Base-by-base conservation (phyloP, 2,329 filamentous ascomycete species). In the Talaromyces atroroseus region DNA sequence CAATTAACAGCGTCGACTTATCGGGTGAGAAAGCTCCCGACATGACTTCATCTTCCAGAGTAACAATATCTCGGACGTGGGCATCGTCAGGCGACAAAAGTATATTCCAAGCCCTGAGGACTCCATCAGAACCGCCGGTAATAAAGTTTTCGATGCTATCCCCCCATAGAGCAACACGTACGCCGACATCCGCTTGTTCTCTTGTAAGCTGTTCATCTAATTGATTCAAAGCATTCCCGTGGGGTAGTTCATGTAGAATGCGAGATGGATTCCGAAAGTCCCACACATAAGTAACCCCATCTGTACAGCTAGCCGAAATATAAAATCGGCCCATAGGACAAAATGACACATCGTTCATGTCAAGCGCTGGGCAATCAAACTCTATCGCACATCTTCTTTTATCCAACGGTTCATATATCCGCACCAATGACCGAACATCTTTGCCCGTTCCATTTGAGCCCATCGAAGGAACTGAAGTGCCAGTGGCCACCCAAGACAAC, bases 261-360 rank as follows among this genome's bases (percentile, higher is more conserved):
- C 65, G 59, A 36, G 76, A 68, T 0, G 73, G 71, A 14, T 69
- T 69, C 1, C 83, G 79, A 26, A 73, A 66, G 64, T 86, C 83
- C 82, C 82, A 86, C 5, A 86, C 72, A 65, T 85, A 85, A 0
- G 80, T 80, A 29, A 72, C 72, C 2, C 82, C 81, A 65, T 84
- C 76, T 0, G 83, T 86, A 59, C 82, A 84, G 11, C 82, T 82
- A 12, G 80, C 82, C 7, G 81, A 80, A 12, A 85, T 70, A 54
- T 83, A 72, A 38, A 77, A 74, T 1, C 78, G 56, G 48, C 74
- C 64, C 44, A 63, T 57, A 1, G 74, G 74, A 57, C 77, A 80
- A 61, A 79, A 81, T 0, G 79, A 71, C 0, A 85, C 71, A 57
- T 85, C 82, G 56, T 85, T 86, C 61, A 86, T 83, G 65, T 86